phyloP scores from a whole-genome alignment of 2,329 filamentous ascomycete species.

The Fusarium pininemorale region DNA sequence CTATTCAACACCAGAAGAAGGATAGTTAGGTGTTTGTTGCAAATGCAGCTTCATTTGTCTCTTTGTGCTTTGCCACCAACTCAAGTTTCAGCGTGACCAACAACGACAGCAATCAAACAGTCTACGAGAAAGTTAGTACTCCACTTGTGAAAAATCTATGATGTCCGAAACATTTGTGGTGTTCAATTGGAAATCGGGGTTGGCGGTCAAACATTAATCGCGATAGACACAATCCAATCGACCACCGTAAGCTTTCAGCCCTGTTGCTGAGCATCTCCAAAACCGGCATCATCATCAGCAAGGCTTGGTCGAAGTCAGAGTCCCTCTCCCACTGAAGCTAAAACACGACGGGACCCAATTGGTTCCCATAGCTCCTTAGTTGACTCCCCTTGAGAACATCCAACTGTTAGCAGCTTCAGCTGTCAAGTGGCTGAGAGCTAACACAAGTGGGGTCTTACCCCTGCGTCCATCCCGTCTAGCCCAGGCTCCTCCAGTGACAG shows the following conservation, averaged over 20 bases:
- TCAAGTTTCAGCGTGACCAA: not conserved
- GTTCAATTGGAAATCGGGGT: not conserved
- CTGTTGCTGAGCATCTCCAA: not conserved
- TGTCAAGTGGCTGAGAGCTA: constrained; percentile 32
- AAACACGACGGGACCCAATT: constrained; percentile 7
- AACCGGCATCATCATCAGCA: not conserved
- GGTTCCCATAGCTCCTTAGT: not conserved
- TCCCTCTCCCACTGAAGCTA: not conserved
- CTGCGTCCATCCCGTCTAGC: constrained; percentile 33
- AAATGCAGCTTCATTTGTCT: not conserved
- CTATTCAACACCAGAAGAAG: constrained; percentile 15
- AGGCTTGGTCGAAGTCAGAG: not conserved
- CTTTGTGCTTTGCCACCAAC: not conserved
- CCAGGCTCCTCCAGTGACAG: constrained; percentile 13
- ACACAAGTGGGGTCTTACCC: constrained; percentile 36
- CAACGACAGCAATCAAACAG: not conserved
- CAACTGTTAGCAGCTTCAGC: constrained; percentile 31
- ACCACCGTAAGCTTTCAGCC: not conserved
- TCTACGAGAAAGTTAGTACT: not conserved
- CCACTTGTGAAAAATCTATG: not conserved
- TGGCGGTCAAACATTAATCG: not conserved
- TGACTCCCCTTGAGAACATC: not conserved
- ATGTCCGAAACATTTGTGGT: not conserved
- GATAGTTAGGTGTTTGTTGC: not conserved
- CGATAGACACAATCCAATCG: not conserved